These are phyloP conservation scores for Pseudozyma thailandica DNA, from an alignment of 1,284 basidiomycete species.

Conservation along the genomic window DNA sequence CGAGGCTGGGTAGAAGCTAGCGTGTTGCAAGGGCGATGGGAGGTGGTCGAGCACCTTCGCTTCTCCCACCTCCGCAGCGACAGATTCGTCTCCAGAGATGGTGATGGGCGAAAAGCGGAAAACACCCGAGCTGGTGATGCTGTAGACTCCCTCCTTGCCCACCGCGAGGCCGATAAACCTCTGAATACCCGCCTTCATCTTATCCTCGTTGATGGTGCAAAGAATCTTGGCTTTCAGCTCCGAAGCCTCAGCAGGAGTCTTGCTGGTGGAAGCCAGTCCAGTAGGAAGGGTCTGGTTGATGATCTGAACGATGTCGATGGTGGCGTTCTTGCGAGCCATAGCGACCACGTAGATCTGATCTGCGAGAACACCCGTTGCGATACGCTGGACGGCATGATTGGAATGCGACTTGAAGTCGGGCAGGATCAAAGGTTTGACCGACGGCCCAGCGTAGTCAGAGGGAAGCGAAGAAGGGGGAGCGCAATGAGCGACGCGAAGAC, in stretches of 20 bases:
- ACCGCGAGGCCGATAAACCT: slow-evolving; percentile 57
- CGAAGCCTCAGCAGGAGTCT: slow-evolving; percentile 10
- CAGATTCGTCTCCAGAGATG: not conserved
- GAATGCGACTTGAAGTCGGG: slow-evolving; percentile 46
- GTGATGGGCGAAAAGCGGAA: slow-evolving; percentile 44
- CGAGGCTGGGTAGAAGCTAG: slow-evolving; percentile 42
- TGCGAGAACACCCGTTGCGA: slow-evolving; percentile 42
- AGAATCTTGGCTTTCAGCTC: slow-evolving; percentile 34
- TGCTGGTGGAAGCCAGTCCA: slow-evolving; percentile 14
- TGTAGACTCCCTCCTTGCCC: slow-evolving; percentile 39
- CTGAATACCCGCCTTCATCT: slow-evolving; percentile 58
- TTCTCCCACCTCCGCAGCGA: slow-evolving; percentile 8
- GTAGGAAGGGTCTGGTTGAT: slow-evolving; percentile 19
- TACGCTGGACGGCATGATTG: slow-evolving; percentile 42
- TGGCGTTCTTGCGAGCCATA: slow-evolving; percentile 54
- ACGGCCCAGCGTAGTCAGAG: slow-evolving; percentile 29
- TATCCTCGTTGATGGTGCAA: slow-evolving; percentile 36
- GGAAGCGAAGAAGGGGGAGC: slow-evolving; percentile 24
- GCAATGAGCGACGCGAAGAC: slow-evolving; percentile 45
- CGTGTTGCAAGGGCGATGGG: slow-evolving; percentile 51
- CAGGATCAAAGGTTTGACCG: slow-evolving; percentile 31
- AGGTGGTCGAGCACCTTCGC: slow-evolving; percentile 27
- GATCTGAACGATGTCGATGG: slow-evolving; percentile 51
- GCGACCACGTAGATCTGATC: slow-evolving; percentile 39
- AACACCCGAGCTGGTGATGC: slow-evolving; percentile 48